Conservation (phyloP, 441 rosid species). For the Omphalea diandra region DNA sequence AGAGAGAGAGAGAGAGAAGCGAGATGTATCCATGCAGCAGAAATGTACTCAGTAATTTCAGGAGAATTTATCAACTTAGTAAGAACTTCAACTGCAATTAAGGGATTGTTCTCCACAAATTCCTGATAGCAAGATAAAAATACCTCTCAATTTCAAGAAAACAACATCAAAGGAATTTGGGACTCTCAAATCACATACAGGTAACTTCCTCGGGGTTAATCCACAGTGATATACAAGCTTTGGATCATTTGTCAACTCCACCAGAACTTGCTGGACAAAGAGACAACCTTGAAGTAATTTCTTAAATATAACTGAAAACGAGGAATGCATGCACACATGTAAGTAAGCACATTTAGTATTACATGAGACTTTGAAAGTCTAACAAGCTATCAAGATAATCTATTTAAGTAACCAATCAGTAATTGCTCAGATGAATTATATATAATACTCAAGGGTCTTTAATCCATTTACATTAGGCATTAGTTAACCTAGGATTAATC, state of each 20-base stretch:
- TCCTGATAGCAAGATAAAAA: conserved; percentile 53
- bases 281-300: conserved; percentile 16
- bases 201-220: conserved; percentile 83
- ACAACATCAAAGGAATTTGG: not conserved
- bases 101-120: conserved; percentile 93
- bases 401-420: not conserved
- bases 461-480: not conserved
- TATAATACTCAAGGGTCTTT: not conserved
- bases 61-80: conserved; percentile 81
- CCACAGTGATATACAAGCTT: conserved; percentile 96
- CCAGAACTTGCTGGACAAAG: conserved; percentile 55
- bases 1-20: not conserved
- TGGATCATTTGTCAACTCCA: conserved; percentile 76
- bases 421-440: too few species aligned
- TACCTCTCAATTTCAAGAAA: conserved; percentile 23
- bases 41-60: conserved; percentile 80
- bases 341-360: not conserved
- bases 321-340: not conserved
- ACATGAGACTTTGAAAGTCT: not conserved
- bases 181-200: conserved; percentile 48
- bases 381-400: conserved; percentile 9
- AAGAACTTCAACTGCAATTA: conserved; percentile 91
- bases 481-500: not conserved
- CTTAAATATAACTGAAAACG: conserved; percentile 10
- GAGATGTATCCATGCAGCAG: conserved; percentile 12